These are phyloP conservation scores for Phalaenopsis hybrid DNA, from an alignment of 116 monocot species.

Conservation along the genomic window DNA sequence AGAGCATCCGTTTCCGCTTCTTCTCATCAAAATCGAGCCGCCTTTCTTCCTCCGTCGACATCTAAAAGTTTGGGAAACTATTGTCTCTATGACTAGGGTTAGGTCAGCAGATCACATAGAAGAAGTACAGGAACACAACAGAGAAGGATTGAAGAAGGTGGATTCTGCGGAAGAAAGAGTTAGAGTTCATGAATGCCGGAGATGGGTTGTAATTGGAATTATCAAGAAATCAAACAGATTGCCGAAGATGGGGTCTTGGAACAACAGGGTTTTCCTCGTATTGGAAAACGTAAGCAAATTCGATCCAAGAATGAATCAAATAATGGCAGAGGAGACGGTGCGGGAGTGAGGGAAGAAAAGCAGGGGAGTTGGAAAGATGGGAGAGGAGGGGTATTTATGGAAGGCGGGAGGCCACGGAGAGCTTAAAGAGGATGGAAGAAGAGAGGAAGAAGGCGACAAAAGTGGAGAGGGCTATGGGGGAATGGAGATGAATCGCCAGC, in stretches of 20 bases:
- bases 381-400: not conserved
- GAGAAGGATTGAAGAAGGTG: conserved; percentile 58
- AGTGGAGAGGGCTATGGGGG: no score
- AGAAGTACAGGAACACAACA: conserved; percentile 40
- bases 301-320: not conserved
- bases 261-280: not conserved
- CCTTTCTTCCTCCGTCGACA: conserved; percentile 7
- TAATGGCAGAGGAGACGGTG: not conserved
- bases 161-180: conserved; percentile 7
- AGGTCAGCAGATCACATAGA: conserved; percentile 52
- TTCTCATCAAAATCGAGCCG: conserved; percentile 11
- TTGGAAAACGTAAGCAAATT: not conserved
- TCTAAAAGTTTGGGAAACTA: not conserved
- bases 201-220: not conserved
- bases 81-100: not conserved
- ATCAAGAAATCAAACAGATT: not conserved
- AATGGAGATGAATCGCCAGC: no score
- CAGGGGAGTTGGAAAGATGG: no score
- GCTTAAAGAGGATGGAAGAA: no score
- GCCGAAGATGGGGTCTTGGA: not conserved
- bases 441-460: no score
- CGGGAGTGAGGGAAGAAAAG: not conserved
- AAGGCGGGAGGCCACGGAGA: not conserved
- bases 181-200: not conserved
- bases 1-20: conserved; percentile 57